Base-by-base conservation (phyloP, 495 filamentous ascomycete genomes). In the Talaromyces nanjingensis region DNA sequence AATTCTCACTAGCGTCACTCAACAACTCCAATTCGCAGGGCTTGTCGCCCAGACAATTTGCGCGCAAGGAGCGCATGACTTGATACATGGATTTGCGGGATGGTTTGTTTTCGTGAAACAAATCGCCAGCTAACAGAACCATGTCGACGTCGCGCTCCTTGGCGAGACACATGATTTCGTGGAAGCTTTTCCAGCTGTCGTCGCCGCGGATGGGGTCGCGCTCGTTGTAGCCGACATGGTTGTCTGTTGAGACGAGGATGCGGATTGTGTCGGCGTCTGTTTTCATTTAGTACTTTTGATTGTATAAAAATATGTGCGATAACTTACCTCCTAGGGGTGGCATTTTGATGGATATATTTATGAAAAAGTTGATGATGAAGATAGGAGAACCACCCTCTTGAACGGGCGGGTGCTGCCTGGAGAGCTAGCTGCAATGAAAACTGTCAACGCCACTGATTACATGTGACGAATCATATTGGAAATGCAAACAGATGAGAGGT, bases 51-150 rank as follows among this genome's bases (percentile, higher is more conserved):
- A 93, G 87, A 68, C 96, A 98, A 74, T 96, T 93, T 84, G 91
- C 88, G 20, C 94, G 86, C 31, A 99, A 81, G 0, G 89, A 92
- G 49, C 91, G 86, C 91, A 97, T 98, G 60, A 97, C 94, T 66
- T 98, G 89, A 71, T 96, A 98, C 89, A 99, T 91, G 37, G 92
- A 83, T 69, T 96, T 96, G 53, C 96, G 83, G n/a, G 91, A 96
- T 5, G 94, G 94, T 71, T 96, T 96, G 69, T 99, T 99, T 66
- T 99, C 94, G 72, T 99, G 94, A 75, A 99, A 99, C 2, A 99
- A 83, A 70, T 99, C 94, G 27, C 94, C 94, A 7, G 87, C 93
- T 20, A 98, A 83, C 11, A 99, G 81, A 6, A 99, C 88, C 96
- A 98, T 97, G 76, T 99, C 94, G 62, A 90, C 94, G 78, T 98